phyloP scores from a whole-genome alignment of 2,329 filamentous ascomycete species.

The Scytalidium lignicola region DNA sequence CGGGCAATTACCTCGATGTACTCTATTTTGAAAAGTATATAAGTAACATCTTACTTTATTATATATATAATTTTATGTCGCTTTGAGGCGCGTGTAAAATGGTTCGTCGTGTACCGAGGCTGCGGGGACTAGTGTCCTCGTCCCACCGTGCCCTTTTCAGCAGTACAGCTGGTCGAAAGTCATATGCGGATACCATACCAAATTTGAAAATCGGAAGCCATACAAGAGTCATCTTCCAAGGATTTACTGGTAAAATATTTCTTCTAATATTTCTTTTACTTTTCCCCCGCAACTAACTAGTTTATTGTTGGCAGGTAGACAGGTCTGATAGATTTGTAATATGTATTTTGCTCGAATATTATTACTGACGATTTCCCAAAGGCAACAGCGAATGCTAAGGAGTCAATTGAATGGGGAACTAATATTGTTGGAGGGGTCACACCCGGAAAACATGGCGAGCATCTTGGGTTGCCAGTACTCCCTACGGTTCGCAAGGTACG shows the following conservation, averaged over 20 bases:
- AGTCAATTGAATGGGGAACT: slow-evolving; percentile 73
- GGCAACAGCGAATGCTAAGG: slow-evolving; percentile 70
- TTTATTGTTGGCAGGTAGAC: slow-evolving; percentile 24
- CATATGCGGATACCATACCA: slow-evolving; percentile 49
- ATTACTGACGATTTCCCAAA: slow-evolving; percentile 21
- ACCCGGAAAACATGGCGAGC: slow-evolving; percentile 63
- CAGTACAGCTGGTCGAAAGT: slow-evolving; percentile 7
- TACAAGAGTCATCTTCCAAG: slow-evolving; percentile 65
- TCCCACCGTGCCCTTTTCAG: slow-evolving; percentile 8
- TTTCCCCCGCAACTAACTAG: not conserved
- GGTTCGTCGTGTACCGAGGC: slow-evolving; percentile 7
- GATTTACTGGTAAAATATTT: slow-evolving; percentile 53
- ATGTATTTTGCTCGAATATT: not conserved
- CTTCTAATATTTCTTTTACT: not conserved
- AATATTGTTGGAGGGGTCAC: slow-evolving; percentile 76
- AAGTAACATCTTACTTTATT: too few species aligned
- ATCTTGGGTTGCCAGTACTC: slow-evolving; percentile 67
- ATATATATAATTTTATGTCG: not conserved
- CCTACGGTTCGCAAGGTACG: slow-evolving; percentile 57
- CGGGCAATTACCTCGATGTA: too few species aligned
- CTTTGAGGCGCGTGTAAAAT: slow-evolving; percentile 2
- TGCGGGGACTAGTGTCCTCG: not conserved
- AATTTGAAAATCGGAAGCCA: slow-evolving; percentile 63
- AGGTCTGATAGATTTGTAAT: slow-evolving; percentile 20
- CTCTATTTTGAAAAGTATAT: too few species aligned